Conservation (phyloP, 2,329 filamentous ascomycete species). For the Aureobasidium vineae region DNA sequence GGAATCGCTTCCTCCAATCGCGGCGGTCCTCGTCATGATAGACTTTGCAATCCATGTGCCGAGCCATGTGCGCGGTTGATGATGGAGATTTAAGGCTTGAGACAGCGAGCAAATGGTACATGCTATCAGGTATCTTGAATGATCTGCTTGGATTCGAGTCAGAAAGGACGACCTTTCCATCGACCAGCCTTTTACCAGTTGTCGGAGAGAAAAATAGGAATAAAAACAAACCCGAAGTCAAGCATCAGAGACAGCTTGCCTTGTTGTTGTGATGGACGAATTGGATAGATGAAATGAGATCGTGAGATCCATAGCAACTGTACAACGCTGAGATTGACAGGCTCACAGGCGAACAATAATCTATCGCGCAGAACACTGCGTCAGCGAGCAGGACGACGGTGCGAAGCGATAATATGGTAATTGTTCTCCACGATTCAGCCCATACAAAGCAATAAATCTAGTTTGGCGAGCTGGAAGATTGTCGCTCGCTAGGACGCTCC, state of each 20-base stretch:
- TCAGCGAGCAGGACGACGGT: background rate
- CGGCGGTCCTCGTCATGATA: background rate
- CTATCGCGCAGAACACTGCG: background rate
- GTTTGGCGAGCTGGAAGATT: background rate
- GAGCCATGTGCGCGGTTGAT: conserved; percentile 8
- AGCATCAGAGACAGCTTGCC: background rate
- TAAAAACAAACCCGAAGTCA: background rate
- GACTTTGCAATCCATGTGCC: background rate
- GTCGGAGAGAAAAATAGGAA: background rate
- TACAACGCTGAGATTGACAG: conserved; percentile 3
- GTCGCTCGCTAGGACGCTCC: background rate
- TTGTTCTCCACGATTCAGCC: background rate
- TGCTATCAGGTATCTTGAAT: background rate
- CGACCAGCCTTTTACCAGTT: background rate
- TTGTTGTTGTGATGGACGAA: background rate
- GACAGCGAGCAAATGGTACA: background rate
- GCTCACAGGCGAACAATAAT: background rate
- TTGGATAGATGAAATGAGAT: background rate
- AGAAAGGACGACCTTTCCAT: background rate
- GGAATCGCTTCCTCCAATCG: background rate
- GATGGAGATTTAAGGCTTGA: conserved; percentile 4
- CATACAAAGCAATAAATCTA: background rate
- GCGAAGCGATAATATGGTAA: background rate
- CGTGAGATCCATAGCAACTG: background rate
- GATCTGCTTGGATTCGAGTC: conserved; percentile 2